Percentiles rank a stretch among this genome's conserved stretches.
phyloP scores from a whole-genome alignment of 306 rosid genomes.

The Castanea sativa region DNA sequence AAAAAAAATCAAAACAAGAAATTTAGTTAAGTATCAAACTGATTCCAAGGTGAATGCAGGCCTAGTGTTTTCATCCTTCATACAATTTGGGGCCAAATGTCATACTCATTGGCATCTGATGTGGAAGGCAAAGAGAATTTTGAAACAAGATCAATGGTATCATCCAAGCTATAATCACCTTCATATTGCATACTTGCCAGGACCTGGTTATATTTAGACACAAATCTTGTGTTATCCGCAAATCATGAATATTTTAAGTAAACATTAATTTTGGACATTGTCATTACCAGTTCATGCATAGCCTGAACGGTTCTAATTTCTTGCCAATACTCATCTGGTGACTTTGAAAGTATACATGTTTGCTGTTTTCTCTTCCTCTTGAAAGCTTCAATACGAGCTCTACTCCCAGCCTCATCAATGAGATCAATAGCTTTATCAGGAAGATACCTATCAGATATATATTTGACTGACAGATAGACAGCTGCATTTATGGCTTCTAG shows the following conservation, averaged over 20 bases:
- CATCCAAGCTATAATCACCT: constrained; percentile 44
- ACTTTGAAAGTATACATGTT: constrained; percentile 54
- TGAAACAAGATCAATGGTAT: constrained; percentile 34
- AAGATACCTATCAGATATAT: constrained; percentile 81
- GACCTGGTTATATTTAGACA: constrained; percentile 35
- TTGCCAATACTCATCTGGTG: constrained; percentile 75
- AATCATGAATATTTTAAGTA: neutral
- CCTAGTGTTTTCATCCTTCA: constrained; percentile 5
- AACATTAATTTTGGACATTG: constrained; percentile 4
- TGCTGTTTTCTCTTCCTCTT: constrained; percentile 59
- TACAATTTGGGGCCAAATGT: constrained; percentile 27
- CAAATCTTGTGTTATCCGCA: constrained; percentile 17
- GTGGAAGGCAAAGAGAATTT: constrained; percentile 53
- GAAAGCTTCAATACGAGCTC: constrained; percentile 78
- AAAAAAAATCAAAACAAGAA: constrained; percentile 23
- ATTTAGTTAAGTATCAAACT: constrained; percentile 28
- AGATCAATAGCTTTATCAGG: constrained; percentile 99
- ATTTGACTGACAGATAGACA: constrained; percentile 67
- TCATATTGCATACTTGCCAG: constrained; percentile 55
- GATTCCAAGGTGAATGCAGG: constrained; percentile 11
- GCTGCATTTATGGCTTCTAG: constrained; percentile 71
- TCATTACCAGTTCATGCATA: constrained; percentile 72
- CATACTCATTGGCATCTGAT: constrained; percentile 55
- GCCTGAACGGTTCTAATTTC: constrained; percentile 75
- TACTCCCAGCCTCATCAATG: constrained; percentile 96